Percentiles rank a stretch among this genome's conserved stretches.
Conservation (phyloP, 2,329 filamentous ascomycete species). For the Chaetomiaceae sp. region DNA sequence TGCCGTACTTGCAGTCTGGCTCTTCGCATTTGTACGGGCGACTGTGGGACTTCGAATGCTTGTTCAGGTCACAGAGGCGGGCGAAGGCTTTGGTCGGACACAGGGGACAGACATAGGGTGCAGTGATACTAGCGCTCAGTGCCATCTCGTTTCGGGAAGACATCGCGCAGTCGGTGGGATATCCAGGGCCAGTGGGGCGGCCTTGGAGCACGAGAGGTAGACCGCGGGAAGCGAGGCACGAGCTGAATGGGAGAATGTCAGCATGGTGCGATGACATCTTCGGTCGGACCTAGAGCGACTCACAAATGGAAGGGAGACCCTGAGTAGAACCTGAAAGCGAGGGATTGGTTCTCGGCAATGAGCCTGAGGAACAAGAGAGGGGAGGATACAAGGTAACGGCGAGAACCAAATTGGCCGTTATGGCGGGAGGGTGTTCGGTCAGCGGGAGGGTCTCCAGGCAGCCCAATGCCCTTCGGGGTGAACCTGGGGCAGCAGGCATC, state of each 20-base stretch:
- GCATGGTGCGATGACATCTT: not conserved
- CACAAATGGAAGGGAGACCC: too few relatives aligned
- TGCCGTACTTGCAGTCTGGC: conserved; percentile 60
- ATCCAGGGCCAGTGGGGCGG: not conserved
- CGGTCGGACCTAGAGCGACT: not conserved
- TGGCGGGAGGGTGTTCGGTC: not conserved
- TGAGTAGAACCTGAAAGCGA: too few relatives aligned
- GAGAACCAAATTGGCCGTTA: not conserved
- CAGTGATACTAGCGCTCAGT: not conserved
- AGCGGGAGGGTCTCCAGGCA: conserved; percentile 9
- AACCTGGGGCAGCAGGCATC: conserved; percentile 11
- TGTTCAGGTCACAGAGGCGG: conserved; percentile 40
- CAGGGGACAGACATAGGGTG: conserved; percentile 20
- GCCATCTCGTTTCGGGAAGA: conserved; percentile 8
- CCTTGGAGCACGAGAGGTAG: not conserved
- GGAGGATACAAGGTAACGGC: too few relatives aligned
- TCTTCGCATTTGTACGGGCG: conserved; percentile 70
- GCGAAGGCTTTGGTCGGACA: conserved; percentile 26
- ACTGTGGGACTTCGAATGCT: conserved; percentile 72
- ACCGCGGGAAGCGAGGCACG: not conserved
- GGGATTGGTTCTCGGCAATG: too few relatives aligned
- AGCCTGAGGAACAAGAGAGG: too few relatives aligned
- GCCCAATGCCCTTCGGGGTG: conserved; percentile 8
- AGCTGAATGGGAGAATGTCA: not conserved
- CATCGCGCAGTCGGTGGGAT: conserved; percentile 8